These are phyloP conservation scores for Phaffia rhodozyma DNA, from an alignment of 1,284 basidiomycete genomes.

Conservation along the genomic window DNA sequence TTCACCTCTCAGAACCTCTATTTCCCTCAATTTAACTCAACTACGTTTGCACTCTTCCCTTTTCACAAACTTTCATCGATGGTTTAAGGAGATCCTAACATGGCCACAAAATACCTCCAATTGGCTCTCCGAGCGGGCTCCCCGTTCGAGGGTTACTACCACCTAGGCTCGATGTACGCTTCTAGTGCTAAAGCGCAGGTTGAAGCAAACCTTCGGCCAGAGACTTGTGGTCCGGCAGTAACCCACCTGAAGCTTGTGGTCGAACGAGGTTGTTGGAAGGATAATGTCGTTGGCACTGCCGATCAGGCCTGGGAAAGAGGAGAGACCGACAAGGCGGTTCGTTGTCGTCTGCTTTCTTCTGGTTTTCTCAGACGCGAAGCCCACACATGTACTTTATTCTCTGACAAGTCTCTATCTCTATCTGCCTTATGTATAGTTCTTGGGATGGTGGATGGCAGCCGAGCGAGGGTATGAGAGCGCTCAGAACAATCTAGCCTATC, in stretches of 20 bases:
- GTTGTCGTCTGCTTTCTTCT: no score
- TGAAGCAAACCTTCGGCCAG: conserved; percentile 25
- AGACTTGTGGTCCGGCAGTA: conserved; percentile 68
- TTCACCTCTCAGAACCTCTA: neutral
- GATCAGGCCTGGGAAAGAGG: conserved; percentile 65
- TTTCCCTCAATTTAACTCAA: conserved; percentile 3
- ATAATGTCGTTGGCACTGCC: conserved; percentile 69
- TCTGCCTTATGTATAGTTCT: conserved; percentile 42
- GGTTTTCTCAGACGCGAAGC: no score
- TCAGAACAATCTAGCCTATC: conserved; percentile 89
- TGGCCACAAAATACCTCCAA: conserved; percentile 64
- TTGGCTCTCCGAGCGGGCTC: conserved; percentile 70
- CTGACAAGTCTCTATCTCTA: no score
- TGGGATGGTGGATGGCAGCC: conserved; percentile 90
- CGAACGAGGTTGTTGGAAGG: conserved; percentile 77
- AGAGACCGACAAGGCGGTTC: conserved; percentile 40
- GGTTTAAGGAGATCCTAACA: conserved; percentile 25
- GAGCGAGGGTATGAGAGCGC: conserved; percentile 86
- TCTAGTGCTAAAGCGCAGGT: conserved; percentile 39
- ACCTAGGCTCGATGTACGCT: conserved; percentile 67
- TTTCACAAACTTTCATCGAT: neutral
- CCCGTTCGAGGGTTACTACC: conserved; percentile 84
- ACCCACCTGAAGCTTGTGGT: conserved; percentile 80
- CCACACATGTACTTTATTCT: no score
- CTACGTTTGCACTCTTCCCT: neutral